Evolutionary conservation across 192 early-diverging fungal genomes (phyloP), one percentile per base, ranked within the genome.

Genomic region (Paraglomus occultum): DNA sequence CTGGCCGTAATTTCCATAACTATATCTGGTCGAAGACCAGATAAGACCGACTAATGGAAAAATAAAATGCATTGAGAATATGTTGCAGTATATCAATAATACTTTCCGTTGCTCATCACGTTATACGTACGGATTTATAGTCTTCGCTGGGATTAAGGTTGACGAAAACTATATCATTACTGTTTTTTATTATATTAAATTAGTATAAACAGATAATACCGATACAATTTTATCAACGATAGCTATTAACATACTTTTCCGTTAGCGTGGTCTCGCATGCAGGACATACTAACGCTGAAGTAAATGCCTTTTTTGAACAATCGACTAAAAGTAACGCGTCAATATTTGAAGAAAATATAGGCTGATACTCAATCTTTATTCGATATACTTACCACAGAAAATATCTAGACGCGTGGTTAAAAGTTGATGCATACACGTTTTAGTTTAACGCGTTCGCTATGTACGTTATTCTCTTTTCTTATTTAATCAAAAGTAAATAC

Each of bases 1-100:
- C 85, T 80, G 52, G 85, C 87, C n/a, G n/a, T n/a, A 10, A 89
- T 89, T 59, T 89, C 89, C 76, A 85, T 72, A 8, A 91, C 79
- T 17, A 80, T 67, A 40, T 81, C 76, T 1, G 89, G 89, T 11
- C 77, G 72, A n/a, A 91, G 71, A 15, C 88, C 89, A 18, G 88
- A 86, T 44, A 91, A 80, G 22, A 88, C 81, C 8, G 83, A 80
- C 84, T 84, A 67, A 4, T 8, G 12, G 61, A 57, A 52, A 17
- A 52, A 74, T 45, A n/a, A n/a, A n/a, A n/a, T n/a, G n/a, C 14
- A 14, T 20, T 57, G 42, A 39, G 43, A 11, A 38, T 20, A 55
- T 64, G 9, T 31, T n/a, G n/a, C n/a, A n/a, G n/a, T 10, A 10
- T 10, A 23, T 1, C 31, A 58, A 5, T 46, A 60, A 15, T 10